Evolutionary conservation across 345 rosid species (phyloP).

Genomic region (Aegle marmelos): DNA sequence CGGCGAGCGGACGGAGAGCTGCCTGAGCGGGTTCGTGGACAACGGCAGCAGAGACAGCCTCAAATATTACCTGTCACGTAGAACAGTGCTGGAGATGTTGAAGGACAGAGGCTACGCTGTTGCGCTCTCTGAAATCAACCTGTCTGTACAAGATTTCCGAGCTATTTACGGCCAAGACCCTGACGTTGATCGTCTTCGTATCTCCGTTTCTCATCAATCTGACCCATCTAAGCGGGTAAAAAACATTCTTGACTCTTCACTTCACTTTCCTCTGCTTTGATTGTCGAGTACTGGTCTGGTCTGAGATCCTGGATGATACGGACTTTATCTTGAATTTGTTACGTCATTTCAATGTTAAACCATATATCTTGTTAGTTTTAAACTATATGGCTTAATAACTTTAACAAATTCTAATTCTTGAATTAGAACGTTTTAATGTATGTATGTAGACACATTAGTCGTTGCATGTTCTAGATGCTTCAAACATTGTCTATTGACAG

Average conservation of each 20-base stretch:
- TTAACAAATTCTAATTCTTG: no score
- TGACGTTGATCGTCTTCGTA: slow-evolving; percentile 60
- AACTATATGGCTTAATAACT: no score
- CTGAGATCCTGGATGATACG: no score
- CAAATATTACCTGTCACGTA: slow-evolving; percentile 65
- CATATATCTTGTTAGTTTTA: no score
- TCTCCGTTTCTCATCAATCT: slow-evolving; percentile 46
- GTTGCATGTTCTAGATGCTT: background rate
- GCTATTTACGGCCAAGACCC: slow-evolving; percentile 48
- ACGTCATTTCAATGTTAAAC: no score
- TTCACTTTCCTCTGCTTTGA: background rate
- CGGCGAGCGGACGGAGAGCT: slow-evolving; percentile 22
- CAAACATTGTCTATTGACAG: background rate
- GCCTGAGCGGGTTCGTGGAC: slow-evolving; percentile 58
- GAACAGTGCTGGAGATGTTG: slow-evolving; percentile 80
- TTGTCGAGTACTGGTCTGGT: background rate
- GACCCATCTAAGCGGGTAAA: slow-evolving; percentile 64
- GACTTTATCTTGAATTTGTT: no score
- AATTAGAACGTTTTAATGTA: no score
- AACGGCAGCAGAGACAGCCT: slow-evolving; percentile 63
- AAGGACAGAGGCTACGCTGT: slow-evolving; percentile 74
- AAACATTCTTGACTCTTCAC: background rate
- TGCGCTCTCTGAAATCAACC: slow-evolving; percentile 53
- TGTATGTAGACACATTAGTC: background rate
- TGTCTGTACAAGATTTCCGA: slow-evolving; percentile 68